Conservation (phyloP, 2,329 filamentous ascomycete genomes). For the Colletotrichum noveboracense region DNA sequence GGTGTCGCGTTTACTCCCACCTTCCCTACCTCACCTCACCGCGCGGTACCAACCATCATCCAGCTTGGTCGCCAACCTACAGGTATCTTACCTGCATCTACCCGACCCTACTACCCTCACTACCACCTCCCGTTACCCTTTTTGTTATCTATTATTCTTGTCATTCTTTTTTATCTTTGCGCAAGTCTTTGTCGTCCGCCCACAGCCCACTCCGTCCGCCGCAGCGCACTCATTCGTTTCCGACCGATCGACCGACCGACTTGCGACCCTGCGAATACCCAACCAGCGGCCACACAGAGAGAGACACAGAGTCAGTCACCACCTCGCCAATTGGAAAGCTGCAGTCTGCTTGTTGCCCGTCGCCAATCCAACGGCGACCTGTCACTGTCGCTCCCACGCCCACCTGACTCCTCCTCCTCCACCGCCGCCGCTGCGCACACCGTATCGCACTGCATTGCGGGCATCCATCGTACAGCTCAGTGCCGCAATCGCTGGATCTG, state of each 20-base stretch:
- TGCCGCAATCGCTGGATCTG: neutral
- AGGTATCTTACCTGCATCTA: constrained; percentile 20
- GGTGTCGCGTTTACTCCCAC: neutral
- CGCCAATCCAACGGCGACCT: neutral
- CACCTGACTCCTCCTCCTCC: neutral
- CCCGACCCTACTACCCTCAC: constrained; percentile 5
- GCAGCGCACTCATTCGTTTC: neutral
- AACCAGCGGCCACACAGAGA: neutral
- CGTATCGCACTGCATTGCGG: neutral
- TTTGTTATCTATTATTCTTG: neutral
- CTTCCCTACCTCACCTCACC: constrained; percentile 2
- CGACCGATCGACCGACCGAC: constrained; percentile 15
- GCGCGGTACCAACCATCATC: neutral
- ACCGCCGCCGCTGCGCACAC: neutral
- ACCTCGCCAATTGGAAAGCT: neutral
- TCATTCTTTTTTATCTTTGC: neutral
- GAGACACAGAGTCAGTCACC: neutral
- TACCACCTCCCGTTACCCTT: neutral
- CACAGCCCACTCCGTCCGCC: neutral
- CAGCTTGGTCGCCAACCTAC: neutral
- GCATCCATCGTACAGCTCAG: neutral
- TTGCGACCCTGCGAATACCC: constrained; percentile 20
- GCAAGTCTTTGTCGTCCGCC: constrained; percentile 5
- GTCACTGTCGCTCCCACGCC: neutral
- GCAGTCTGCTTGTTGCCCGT: neutral